phyloP scores from a whole-genome alignment of 2,329 filamentous ascomycete species.

The Metarhizium anisopliae region DNA sequence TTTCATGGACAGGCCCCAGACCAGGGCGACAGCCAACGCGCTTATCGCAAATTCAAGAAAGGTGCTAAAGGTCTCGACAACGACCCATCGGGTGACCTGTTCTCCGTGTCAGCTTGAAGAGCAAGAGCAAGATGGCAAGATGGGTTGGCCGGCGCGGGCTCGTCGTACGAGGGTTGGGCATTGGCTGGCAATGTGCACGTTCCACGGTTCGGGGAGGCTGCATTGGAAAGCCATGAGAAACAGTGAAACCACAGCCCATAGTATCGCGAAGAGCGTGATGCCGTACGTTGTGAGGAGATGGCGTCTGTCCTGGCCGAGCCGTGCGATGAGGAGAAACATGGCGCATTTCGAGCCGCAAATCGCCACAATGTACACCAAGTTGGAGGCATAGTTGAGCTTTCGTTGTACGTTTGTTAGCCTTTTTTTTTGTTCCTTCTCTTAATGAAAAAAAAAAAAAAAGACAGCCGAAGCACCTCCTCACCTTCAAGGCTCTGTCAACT shows the following conservation, averaged over 20 bases:
- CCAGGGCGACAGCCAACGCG: constrained; percentile 8
- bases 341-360: constrained; percentile 10
- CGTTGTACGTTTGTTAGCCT: background rate
- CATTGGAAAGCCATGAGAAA: constrained; percentile 9
- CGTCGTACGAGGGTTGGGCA: constrained; percentile 5
- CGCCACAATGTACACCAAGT: constrained; percentile 10
- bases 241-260: constrained; percentile 6
- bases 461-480: background rate
- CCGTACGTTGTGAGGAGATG: constrained; percentile 6
- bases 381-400: constrained; percentile 7
- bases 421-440: background rate
- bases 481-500: constrained; percentile 7
- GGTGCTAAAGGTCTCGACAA: constrained; percentile 8
- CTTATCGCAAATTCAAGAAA: constrained; percentile 9
- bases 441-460: too few species aligned
- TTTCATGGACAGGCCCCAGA: constrained; percentile 10
- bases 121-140: too few species aligned
- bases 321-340: constrained; percentile 10
- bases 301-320: constrained; percentile 8
- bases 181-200: background rate
- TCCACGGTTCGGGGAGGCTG: constrained; percentile 5
- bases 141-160: background rate
- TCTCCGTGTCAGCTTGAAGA: background rate
- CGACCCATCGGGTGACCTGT: constrained; percentile 9
- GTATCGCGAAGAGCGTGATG: constrained; percentile 2